These are phyloP conservation scores for Sugiyamaella pinicola DNA, from an alignment of 1,139 yeast species.

Conservation along the genomic window DNA sequence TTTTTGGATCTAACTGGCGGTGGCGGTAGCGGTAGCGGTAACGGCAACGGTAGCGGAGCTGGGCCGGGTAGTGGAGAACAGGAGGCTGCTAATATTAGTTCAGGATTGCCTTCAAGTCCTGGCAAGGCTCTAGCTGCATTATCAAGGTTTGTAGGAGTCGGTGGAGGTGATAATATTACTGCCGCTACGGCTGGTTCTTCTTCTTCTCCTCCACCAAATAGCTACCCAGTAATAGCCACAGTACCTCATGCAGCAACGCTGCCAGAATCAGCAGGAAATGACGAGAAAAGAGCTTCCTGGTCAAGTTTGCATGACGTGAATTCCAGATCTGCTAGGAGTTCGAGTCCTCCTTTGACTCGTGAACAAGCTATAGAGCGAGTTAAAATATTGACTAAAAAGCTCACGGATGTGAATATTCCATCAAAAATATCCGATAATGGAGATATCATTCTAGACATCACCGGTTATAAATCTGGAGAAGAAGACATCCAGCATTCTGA, in stretches of 20 bases:
- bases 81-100: background rate
- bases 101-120: constrained; percentile 17
- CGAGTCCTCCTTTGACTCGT: constrained; percentile 34
- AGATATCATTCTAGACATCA: constrained; percentile 88
- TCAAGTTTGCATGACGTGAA: background rate
- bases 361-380: constrained; percentile 64
- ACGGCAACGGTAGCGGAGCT: background rate
- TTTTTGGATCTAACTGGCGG: constrained; percentile 48
- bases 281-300: constrained; percentile 17
- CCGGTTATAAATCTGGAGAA: constrained; percentile 90
- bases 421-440: constrained; percentile 88
- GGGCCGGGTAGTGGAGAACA: background rate
- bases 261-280: constrained; percentile 2
- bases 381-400: constrained; percentile 64
- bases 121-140: constrained; percentile 11
- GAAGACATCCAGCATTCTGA: constrained; percentile 50
- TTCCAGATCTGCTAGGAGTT: constrained; percentile 6
- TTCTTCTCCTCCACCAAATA: background rate
- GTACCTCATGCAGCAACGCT: constrained; percentile 4
- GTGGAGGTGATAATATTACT: background rate
- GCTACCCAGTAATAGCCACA: background rate
- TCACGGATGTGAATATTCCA: constrained; percentile 76
- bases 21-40: too few species aligned
- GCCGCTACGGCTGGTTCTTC: background rate
- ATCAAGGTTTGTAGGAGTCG: constrained; percentile 15